These are phyloP conservation scores for Tricholomella constricta DNA, from an alignment of 768 basidiomycete genomes.

Conservation along the genomic window DNA sequence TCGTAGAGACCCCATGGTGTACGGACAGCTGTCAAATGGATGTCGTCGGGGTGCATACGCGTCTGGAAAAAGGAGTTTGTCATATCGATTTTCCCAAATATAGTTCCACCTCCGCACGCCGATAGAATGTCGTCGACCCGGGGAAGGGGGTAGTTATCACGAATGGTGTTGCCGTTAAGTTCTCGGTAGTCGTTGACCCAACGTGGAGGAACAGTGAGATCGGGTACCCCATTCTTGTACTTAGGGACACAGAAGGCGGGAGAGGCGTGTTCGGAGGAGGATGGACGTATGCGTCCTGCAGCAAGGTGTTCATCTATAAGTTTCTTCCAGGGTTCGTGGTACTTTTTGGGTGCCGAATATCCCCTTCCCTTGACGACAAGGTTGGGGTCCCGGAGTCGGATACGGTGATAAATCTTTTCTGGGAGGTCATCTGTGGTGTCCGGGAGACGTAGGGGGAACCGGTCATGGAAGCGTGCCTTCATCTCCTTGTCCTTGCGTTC, in stretches of 20 bases:
- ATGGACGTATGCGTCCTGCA: slow-evolving; percentile 26
- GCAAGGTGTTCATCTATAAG: slow-evolving; percentile 33
- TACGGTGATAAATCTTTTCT: slow-evolving; percentile 18
- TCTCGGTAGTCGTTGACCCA: slow-evolving; percentile 32
- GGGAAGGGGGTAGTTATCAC: slow-evolving; percentile 5
- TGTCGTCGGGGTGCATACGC: slow-evolving; percentile 25
- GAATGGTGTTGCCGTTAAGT: slow-evolving; percentile 25
- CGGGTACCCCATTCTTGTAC: background rate
- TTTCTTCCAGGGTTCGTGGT: slow-evolving; percentile 29
- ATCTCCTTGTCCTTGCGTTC: no score
- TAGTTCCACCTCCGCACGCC: background rate
- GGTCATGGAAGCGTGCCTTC: no score
- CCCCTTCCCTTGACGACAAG: slow-evolving; percentile 19
- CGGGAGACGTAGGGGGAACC: no score
- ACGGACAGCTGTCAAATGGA: slow-evolving; percentile 33
- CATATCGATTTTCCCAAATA: slow-evolving; percentile 2
- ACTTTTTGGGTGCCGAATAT: no score
- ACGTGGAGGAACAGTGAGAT: background rate
- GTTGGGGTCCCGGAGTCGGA: slow-evolving; percentile 26
- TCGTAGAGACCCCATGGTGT: slow-evolving; percentile 44
- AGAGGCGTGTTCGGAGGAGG: slow-evolving; percentile 17
- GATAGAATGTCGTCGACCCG: background rate
- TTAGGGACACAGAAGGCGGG: slow-evolving; percentile 8
- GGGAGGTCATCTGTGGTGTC: slow-evolving; percentile 20
- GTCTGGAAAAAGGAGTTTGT: slow-evolving; percentile 31